Evolutionary conservation across 1,284 basidiomycete genomes (phyloP), one percentile per base, ranked within the genome.

Genomic region (Rhodofomes roseus): DNA sequence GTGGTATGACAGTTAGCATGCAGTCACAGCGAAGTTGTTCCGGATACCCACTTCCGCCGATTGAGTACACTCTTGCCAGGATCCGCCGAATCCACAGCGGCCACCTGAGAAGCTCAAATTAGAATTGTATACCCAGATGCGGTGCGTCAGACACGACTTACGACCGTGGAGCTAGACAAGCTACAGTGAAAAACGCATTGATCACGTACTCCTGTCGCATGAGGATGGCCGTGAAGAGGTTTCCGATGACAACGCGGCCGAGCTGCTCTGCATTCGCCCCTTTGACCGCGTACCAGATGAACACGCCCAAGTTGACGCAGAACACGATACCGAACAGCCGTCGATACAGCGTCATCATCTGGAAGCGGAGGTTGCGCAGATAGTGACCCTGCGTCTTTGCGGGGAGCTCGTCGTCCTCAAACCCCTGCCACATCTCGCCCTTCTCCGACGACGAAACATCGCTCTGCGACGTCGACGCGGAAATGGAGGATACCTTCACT

Each of bases 171-270:
- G 81, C 77, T 40, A 79, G 72, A 55, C 79, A 80, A 60, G 77
- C 79, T 16, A 80, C 72, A 46, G 75, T 76, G 72, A 81, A 84
- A 65, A 83, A 81, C 1, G 76, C 73, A 62, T 85, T 83, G 60
- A 84, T 77, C 39, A 85, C 79, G 62, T 83, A 80, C 63, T 83
- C 83, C 70, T 85, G 82, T 14, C 83, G 78, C 79, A 86, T 83
- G 22, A 84, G 71, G 58, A 85, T 78, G 7, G 81, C 77, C 50
- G 74, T 75, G 62, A 82, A 82, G 29, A 84, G 69, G 64, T 85
- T 84, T 20, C 78, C 76, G 34, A 82, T 70, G 16, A 80, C 77
- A 54, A 81, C 76, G 39, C 77, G 70, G n/a, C 78, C 81, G 20
- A 84, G 71, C 51, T 77, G 70, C 46, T 77, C 70, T 1, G 82